These are phyloP conservation scores for Ceratorhiza oryzae-sativae DNA, from an alignment of 1,284 basidiomycete genomes.

Conservation along the genomic window DNA sequence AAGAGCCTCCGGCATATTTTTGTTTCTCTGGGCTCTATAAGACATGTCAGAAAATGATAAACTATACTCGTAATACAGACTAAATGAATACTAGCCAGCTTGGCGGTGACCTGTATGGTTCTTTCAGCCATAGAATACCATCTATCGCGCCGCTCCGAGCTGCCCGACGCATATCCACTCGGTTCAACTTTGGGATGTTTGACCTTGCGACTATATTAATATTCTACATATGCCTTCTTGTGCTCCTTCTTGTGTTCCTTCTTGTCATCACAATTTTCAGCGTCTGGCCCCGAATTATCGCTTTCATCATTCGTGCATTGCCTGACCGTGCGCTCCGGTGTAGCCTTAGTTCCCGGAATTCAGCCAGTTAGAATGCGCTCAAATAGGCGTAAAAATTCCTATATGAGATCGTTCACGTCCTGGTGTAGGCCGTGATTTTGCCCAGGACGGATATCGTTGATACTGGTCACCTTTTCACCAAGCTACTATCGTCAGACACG, in stretches of 20 bases:
- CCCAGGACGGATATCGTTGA: constrained; percentile 51
- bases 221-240: not conserved
- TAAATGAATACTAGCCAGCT: constrained; percentile 59
- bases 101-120: constrained; percentile 60
- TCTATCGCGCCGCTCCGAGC: constrained; percentile 47
- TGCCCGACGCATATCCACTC: constrained; percentile 12
- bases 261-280: constrained; percentile 21
- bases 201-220: constrained; percentile 49
- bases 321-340: not conserved
- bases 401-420: constrained; percentile 44
- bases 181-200: not conserved
- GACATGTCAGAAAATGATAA: constrained; percentile 53
- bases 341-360: not conserved
- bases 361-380: constrained; percentile 48
- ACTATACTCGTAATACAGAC: constrained; percentile 14
- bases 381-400: constrained; percentile 47
- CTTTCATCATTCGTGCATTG: not conserved
- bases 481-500: constrained; percentile 43
- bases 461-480: constrained; percentile 45
- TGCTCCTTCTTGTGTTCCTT: constrained; percentile 41
- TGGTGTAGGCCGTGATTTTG: constrained; percentile 42
- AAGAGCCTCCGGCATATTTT: constrained; percentile 53
- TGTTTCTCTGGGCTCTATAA: constrained; percentile 55
- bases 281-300: not conserved
- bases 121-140: constrained; percentile 52